Base-by-base conservation (phyloP, 2,329 filamentous ascomycete genomes). In the Pochonia chlamydosporia region DNA sequence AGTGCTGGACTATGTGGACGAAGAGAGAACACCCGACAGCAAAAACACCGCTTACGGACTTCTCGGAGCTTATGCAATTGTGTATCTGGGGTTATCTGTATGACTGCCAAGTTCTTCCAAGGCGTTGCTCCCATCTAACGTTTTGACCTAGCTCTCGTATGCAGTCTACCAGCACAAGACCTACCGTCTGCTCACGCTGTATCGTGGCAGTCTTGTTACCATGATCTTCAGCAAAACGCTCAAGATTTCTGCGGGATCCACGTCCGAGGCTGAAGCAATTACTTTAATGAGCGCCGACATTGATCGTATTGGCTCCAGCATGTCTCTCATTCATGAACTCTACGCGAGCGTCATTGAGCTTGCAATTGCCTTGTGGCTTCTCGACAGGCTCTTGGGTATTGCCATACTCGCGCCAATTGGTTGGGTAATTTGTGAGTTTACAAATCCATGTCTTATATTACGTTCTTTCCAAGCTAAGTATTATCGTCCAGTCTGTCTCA, bases 191-290 rank as follows among this genome's bases (percentile, higher is more conserved):
- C 59, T 65, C 25, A 60, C 63, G 1, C 55, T 66, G 53, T 54
- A 62, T 35, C 63, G 66, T 8, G 64, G 58, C 2, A 62, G 59
- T 3, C 51, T 69, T 8, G 49, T 65, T 4, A 68, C 72, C 1
- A 65, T 78, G 53, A 69, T 81, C 13, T 80, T 74, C 54, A 63
- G 67, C 33, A 72, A 73, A 50, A 72, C 71, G 0, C 53, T 72
- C 2, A 52, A 57, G 3, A 21, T 44, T 8, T 33, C 16, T 16
- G 23, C 57, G 1, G 56, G 55, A 4, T 49, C 54, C 2, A 55
- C 58, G 11, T 60, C 64, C 11, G 63, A 67, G 23, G 57, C 60
- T 0, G 61, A 62, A 6, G 62, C 69, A 1, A 48, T 68, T 20
- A 73, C 69, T 1, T 54, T 73, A 14, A 73, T 74, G 67, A 70